phyloP scores from a whole-genome alignment of 2,329 filamentous ascomycete genomes.

The Neurospora crassa region DNA sequence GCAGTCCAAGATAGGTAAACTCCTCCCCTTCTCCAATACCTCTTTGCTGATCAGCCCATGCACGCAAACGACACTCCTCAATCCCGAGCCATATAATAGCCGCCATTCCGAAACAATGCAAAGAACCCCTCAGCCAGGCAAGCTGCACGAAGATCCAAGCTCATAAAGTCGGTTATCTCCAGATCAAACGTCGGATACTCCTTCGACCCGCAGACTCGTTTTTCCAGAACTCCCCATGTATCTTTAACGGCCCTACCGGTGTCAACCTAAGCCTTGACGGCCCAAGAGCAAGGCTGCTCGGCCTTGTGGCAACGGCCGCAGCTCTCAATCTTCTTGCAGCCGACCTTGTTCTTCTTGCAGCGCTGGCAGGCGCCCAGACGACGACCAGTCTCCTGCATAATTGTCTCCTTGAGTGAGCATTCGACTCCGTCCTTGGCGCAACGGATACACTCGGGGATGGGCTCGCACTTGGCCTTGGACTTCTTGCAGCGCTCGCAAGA shows the following conservation, averaged over 20 bases:
- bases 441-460: background rate
- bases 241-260: background rate
- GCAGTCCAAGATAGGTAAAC: background rate
- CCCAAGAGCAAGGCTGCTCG: background rate
- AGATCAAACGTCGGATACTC: background rate
- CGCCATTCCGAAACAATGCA: background rate
- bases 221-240: background rate
- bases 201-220: background rate
- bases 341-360: slow-evolving; percentile 1
- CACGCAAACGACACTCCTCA: background rate
- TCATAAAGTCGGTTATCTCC: background rate
- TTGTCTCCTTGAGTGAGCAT: background rate
- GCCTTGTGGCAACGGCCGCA: slow-evolving; percentile 3
- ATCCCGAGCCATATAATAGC: background rate
- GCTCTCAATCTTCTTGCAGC: background rate
- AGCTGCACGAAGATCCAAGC: background rate
- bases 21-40: background rate
- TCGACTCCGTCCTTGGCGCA: slow-evolving; percentile 1
- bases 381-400: background rate
- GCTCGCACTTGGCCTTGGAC: slow-evolving; percentile 4
- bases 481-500: slow-evolving; percentile 4
- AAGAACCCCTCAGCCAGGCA: background rate
- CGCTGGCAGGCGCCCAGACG: slow-evolving; percentile 2
- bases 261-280: background rate
- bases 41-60: background rate